A percentile compares a stretch with the other conserved stretches of the same genome.
Evolutionary conservation across 352 stramenopile genomes (phyloP).

Genomic region (Phytophthora macrochlamydospora): DNA sequence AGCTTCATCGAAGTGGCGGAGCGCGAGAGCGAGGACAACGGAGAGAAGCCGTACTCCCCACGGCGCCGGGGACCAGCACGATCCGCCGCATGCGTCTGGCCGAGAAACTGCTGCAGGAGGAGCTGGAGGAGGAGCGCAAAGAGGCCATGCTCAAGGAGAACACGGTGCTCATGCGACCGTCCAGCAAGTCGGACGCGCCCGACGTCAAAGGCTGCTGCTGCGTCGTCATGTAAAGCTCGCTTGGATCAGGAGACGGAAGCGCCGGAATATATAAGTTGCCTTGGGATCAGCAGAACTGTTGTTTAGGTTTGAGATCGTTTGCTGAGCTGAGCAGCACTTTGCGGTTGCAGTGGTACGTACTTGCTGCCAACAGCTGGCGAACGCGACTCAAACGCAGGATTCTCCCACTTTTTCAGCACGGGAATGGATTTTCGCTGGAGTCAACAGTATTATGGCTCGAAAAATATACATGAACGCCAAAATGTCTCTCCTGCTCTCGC

Average conservation of each 20-base stretch:
- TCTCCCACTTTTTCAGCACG: conserved; percentile 5
- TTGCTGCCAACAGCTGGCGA: conserved; percentile 1
- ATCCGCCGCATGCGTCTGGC: conserved; percentile 76
- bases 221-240: conserved; percentile 53
- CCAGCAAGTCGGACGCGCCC: conserved; percentile 33
- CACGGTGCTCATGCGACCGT: conserved; percentile 37
- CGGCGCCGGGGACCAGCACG: conserved; percentile 58
- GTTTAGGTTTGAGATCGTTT: not conserved
- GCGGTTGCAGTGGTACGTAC: not conserved
- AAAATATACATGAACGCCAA: not conserved
- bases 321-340: conserved; percentile 5
- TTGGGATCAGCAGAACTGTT: too few relatives aligned
- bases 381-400: conserved; percentile 20
- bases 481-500: not conserved
- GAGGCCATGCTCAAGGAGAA: conserved; percentile 64
- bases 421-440: not conserved
- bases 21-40: conserved; percentile 33
- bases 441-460: not conserved
- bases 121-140: conserved; percentile 60
- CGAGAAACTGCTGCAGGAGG: conserved; percentile 61
- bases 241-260: too few relatives aligned
- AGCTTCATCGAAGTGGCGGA: conserved; percentile 74
- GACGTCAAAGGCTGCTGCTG: conserved; percentile 56
- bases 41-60: conserved; percentile 67
- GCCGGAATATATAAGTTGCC: not conserved